Base-by-base conservation (phyloP, 2,329 filamentous ascomycete species). In the Thielaviopsis ethacetica region DNA sequence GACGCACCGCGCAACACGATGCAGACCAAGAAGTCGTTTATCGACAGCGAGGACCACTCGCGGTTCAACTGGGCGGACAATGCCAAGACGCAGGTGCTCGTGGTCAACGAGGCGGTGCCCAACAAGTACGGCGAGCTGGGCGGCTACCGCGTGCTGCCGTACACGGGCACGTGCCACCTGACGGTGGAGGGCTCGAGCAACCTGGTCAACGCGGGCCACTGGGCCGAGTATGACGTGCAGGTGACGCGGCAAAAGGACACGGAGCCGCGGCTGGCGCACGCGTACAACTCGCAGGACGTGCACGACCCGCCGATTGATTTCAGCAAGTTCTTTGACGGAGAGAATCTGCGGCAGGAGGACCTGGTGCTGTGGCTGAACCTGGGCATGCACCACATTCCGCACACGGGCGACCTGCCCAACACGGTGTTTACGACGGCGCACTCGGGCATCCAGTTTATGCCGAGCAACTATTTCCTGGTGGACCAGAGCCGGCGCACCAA, bases 351-450 rank as follows among this genome's bases (percentile, higher is more conserved):
- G 52, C 54, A 62, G 13, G 59, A 61, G n/a, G 62, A 63, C 24
- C 76, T 77, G 12, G 76, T 80, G 2, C 57, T 80, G 13, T 81
- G 75, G 72, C 71, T 81, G 61, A 81, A 72, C 62, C 63, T 73
- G 7, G 79, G 79, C 17, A 81, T 78, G 74, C 77, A 82, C 63
- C 79, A 82, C 64, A 67, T 80, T n/a, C 75, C 78, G 10, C 73
- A 78, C 63, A 75, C 76, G 1, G 65, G 64, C 53, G 65, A 65
- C 19, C 57, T 66, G 15, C 68, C 68, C 24, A 67, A 68, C 38
- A 71, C 68, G 3, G 64, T 71, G 21, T 69, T 66, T 61, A 64
- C 64, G 22, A 66, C 68, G 60, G 68, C 68, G 5, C 65, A 67
- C 27, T 68, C 65, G 49, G 68, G 65, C 62, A 67, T 71, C 34